Evolutionary conservation across 2,329 filamentous ascomycete species (phyloP), one percentile per base, ranked within the genome.

Genomic region (Corinectria fuckeliana): DNA sequence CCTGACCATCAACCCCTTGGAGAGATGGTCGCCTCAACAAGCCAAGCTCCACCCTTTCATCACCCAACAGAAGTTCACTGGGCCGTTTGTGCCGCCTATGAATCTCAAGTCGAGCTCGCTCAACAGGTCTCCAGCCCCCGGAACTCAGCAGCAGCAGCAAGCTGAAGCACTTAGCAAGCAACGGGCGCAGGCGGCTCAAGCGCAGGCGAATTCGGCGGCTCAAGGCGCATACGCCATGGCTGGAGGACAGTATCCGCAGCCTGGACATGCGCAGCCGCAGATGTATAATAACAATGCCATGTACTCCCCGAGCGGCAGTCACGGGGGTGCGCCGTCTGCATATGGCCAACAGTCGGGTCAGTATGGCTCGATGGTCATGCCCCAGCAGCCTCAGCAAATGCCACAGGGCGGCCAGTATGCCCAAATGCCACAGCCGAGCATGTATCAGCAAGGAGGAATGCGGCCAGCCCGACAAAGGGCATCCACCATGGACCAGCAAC

Each of bases 41-140:
- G 95, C 95, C 30, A 97, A 97, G 74, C 81, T 97, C 60, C 95
- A 99, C 74, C 95, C 95, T 0, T 99, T 99, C 77, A 99, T 99
- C 73, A 99, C 95, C 0, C 95, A 99, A 74, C 91, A 96, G 73
- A 99, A 98, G 80, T 99, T 90, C 74, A 97, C 93, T 0, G 93
- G 93, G 1, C 93, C 93, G 3, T 99, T 99, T 73, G 91, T 98
- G 47, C 95, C 95, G 8, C 94, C 94, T 2, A 97, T 97, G 93
- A 97, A 96, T 72, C 81, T 98, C 60, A 97, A 97, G 75, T 88
- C 92, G 18, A 92, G 91, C 69, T 91, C 91, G 2, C 82, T 91
- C 54, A 93, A 91, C 74, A 87, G 95, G 71, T 96, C 94, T 18
- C 92, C 93, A 13, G 93, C 94, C 5, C 94, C 93, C 5, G 94